These are phyloP conservation scores for Fistulinella prunicolor DNA, from an alignment of 768 basidiomycete genomes.

Conservation along the genomic window DNA sequence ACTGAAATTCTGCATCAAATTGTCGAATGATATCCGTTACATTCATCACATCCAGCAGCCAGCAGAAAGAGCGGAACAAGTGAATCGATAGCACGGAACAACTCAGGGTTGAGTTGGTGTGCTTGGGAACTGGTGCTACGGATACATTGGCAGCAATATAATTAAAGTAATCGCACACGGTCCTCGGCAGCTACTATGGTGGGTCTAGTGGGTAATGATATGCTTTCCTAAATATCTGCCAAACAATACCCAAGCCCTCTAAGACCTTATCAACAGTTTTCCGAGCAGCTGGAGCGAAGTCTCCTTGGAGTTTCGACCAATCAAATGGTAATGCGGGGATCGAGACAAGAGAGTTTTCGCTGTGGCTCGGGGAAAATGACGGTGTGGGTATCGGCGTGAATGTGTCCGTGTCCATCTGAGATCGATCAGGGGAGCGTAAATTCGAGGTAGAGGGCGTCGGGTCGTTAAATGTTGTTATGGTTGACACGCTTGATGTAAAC, in stretches of 20 bases:
- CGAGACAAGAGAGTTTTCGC: conserved; percentile 21
- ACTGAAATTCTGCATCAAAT: too few species aligned
- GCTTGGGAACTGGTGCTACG: too few species aligned
- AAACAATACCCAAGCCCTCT: conserved; percentile 26
- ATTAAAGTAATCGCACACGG: conserved; percentile 9
- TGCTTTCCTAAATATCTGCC: conserved; percentile 30
- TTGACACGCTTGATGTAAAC: conserved; percentile 7
- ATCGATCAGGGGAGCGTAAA: conserved; percentile 10
- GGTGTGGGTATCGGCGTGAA: conserved; percentile 14
- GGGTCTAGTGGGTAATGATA: conserved; percentile 37
- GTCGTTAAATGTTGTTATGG: conserved; percentile 7
- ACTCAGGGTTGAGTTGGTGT: too few species aligned
- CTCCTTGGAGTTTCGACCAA: conserved; percentile 27
- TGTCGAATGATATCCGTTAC: too few species aligned
- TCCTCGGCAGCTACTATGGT: conserved; percentile 16
- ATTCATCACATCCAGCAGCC: too few species aligned
- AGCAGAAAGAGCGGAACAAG: too few species aligned
- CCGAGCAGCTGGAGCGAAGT: conserved; percentile 25
- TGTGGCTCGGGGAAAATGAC: conserved; percentile 4
- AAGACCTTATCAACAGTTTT: conserved; percentile 26
- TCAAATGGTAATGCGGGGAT: conserved; percentile 23
- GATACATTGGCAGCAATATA: conserved; percentile 11
- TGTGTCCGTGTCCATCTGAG: conserved; percentile 8
- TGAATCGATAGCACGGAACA: too few species aligned
- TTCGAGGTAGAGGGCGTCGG: conserved; percentile 2